phyloP scores from a whole-genome alignment of 306 rosid genomes.

The Dalbergia oliveri region DNA sequence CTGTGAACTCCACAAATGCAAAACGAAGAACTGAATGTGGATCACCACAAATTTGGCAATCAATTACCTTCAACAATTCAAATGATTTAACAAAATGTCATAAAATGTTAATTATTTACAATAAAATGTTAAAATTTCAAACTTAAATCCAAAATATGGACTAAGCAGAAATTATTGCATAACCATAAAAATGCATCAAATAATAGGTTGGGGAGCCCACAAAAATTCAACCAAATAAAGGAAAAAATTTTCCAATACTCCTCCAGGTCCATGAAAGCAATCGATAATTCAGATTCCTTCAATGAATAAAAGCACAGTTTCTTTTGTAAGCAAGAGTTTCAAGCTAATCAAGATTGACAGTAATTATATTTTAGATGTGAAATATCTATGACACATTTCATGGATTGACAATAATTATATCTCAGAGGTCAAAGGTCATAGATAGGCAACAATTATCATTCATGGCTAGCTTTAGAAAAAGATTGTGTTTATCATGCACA shows the following conservation, averaged over 20 bases:
- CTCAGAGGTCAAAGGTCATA: no score
- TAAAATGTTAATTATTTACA: not conserved
- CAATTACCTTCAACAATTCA: slow-evolving; percentile 67
- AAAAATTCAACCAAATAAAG: not conserved
- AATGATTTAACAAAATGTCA: not conserved
- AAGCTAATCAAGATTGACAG: not conserved
- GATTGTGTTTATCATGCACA: not conserved
- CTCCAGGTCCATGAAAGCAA: not conserved
- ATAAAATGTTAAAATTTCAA: not conserved
- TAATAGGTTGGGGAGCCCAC: not conserved
- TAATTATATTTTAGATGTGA: not conserved
- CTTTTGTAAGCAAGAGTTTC: not conserved
- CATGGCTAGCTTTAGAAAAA: slow-evolving; percentile 1
- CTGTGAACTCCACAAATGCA: slow-evolving; percentile 87
- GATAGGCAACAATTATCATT: no score
- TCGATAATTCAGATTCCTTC: not conserved
- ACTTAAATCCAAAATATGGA: not conserved
- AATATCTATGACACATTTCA: no score
- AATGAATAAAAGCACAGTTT: slow-evolving; percentile 13
- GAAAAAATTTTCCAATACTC: not conserved
- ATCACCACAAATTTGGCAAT: slow-evolving; percentile 84
- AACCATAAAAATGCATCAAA: not conserved
- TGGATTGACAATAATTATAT: no score
- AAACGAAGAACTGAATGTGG: slow-evolving; percentile 85
- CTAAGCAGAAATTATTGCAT: not conserved